These are phyloP conservation scores for Zostera marina DNA, from an alignment of 116 monocot species.

Conservation along the genomic window DNA sequence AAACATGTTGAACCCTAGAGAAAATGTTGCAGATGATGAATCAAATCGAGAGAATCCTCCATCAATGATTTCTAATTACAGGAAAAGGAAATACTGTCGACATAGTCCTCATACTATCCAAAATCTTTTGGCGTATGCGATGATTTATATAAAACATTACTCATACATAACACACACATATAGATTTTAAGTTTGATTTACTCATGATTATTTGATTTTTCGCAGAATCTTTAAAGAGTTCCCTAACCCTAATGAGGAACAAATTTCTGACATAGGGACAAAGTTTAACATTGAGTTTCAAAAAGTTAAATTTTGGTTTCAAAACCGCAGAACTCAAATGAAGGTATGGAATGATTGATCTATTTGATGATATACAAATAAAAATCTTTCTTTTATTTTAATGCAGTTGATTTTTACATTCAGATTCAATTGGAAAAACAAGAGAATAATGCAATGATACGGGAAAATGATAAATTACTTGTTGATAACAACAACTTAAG, in stretches of 20 bases:
- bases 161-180: too few species aligned
- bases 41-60: too few species aligned
- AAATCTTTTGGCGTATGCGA: conserved; percentile 75
- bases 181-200: too few species aligned
- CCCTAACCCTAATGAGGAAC: conserved; percentile 96
- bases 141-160: too few species aligned
- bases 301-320: conserved; percentile 99
- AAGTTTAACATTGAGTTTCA: conserved; percentile 49
- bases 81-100: conserved; percentile 37
- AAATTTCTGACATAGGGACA: conserved; percentile 70
- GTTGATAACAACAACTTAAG: conserved; percentile 69
- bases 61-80: too few species aligned
- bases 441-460: conserved; percentile 64
- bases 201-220: too few species aligned
- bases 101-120: conserved; percentile 97
- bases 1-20: too few species aligned
- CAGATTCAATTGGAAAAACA: conserved; percentile 90
- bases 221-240: conserved; percentile 82
- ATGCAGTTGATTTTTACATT: too few species aligned
- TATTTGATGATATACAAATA: too few species aligned
- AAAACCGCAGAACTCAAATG: conserved; percentile 93
- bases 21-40: too few species aligned
- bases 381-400: not conserved
- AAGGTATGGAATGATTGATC: conserved; percentile 52
- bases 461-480: conserved; percentile 91